Evolutionary conservation across 2,329 filamentous ascomycete genomes (phyloP), one percentile per base, ranked within the genome.

Genomic region (Colletotrichum phormii): DNA sequence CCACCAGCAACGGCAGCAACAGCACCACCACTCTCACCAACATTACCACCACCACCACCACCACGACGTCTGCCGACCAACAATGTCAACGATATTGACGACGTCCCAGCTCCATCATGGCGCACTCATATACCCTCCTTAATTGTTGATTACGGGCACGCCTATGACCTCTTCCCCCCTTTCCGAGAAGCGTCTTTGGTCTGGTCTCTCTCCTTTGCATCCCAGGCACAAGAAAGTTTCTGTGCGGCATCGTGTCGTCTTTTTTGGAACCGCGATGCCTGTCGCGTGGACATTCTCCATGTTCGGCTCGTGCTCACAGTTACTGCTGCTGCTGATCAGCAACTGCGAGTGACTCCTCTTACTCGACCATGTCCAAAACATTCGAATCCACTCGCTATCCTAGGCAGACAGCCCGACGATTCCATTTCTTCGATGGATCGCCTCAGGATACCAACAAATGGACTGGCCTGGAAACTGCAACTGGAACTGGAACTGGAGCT

Each of bases 91-190:
- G 62, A 62, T 60, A 24, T 42, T 49, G 24, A 57, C 51, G 42
- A n/a, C 51, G 33, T 57, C 64, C 64, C 33, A 53, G 46, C 67
- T 42, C 60, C 64, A 72, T 68, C 60, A 55, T 61, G 46, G 60
- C 58, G 64, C 46, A n/a, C 64, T 22, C 64, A 63, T 74, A 74
- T 74, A 72, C 72, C 74, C 74, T 74, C 74, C 74, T 65, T 60
- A 31, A 73, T 37, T 37, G 22, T 7, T 62, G 68, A 63, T 67
- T 63, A 35, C 62, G 59, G 33, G 60, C 33, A 68, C 66, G n/a
- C 49, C 22, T n/a, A 33, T 22, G 24, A 37, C 9, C 49, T 24
- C 49, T 42, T 5, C 3, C n/a, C 46, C 49, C 61, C 61, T 54
- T 54, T 64, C 37, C n/a, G 13, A 22, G 13, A 54, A 29, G 29